These are phyloP conservation scores for Sclerotinia nivalis DNA, from an alignment of 2,329 filamentous ascomycete genomes.

Conservation along the genomic window DNA sequence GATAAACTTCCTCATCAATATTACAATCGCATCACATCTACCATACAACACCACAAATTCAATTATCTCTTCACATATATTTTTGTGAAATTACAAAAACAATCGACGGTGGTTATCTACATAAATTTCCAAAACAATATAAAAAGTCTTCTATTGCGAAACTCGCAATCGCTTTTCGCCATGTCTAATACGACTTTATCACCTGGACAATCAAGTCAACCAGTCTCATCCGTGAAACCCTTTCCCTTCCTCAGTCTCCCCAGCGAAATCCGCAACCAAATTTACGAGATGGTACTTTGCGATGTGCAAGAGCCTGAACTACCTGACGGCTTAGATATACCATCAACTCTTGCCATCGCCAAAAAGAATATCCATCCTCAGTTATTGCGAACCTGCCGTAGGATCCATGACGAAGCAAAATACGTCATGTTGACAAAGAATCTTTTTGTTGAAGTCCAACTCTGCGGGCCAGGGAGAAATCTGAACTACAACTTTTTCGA, in stretches of 20 bases:
- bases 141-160: background rate
- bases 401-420: conserved; percentile 1
- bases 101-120: background rate
- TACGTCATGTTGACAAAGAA: background rate
- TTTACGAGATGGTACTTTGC: background rate
- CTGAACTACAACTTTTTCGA: background rate
- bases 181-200: background rate
- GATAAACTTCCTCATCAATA: background rate
- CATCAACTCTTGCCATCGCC: background rate
- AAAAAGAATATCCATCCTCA: background rate
- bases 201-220: background rate
- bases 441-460: background rate
- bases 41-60: background rate
- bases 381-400: background rate
- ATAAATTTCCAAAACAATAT: background rate
- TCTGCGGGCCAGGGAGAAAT: background rate
- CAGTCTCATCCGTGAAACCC: too few species aligned
- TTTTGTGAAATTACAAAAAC: background rate
- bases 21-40: background rate
- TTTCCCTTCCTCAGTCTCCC: conserved; percentile 4
- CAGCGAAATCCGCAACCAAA: background rate
- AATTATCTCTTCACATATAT: background rate
- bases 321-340: background rate
- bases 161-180: background rate
- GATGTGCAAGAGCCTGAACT: background rate